phyloP scores from a whole-genome alignment of 371 early-diverging fungal species.

The Haplosporangium sp. region DNA sequence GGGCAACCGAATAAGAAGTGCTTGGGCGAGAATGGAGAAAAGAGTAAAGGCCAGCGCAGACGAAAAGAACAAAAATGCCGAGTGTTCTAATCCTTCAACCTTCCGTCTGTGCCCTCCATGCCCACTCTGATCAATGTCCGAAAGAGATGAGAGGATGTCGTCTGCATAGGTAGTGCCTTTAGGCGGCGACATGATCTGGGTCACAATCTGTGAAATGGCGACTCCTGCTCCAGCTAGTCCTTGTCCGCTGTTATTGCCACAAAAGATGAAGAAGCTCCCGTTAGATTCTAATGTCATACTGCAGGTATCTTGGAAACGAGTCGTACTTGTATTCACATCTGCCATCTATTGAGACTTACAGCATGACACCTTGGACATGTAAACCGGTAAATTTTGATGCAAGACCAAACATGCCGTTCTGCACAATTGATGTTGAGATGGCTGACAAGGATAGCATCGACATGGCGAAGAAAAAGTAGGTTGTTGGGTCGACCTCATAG shows the following conservation, averaged over 20 bases:
- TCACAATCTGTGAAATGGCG: constrained; percentile 66
- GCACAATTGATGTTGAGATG: constrained; percentile 71
- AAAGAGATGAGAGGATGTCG: constrained; percentile 1
- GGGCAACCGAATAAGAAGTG: constrained; percentile 57
- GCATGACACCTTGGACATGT: constrained; percentile 81
- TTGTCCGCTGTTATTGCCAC: constrained; percentile 22
- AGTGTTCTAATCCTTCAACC: constrained; percentile 54
- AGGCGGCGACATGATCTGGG: constrained; percentile 54
- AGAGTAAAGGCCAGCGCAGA: constrained; percentile 62
- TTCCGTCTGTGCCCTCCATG: constrained; percentile 19
- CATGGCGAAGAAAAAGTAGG: constrained; percentile 73
- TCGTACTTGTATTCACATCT: not conserved
- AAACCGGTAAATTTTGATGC: constrained; percentile 76
- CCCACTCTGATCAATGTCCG: constrained; percentile 12
- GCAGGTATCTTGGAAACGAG: not conserved
- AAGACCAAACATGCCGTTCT: constrained; percentile 80
- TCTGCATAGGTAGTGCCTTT: constrained; percentile 27
- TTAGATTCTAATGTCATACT: not conserved
- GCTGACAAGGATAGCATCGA: constrained; percentile 70
- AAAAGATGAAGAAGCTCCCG: not conserved
- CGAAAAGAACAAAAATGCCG: constrained; percentile 72
- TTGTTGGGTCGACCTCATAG: constrained; percentile 46
- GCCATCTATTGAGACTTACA: constrained; percentile 51
- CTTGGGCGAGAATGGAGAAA: constrained; percentile 60
- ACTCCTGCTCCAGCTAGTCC: constrained; percentile 73